Evolutionary conservation across 345 rosid species (phyloP), one percentile per base, ranked within the genome.

Genomic region (Populus simonii): DNA sequence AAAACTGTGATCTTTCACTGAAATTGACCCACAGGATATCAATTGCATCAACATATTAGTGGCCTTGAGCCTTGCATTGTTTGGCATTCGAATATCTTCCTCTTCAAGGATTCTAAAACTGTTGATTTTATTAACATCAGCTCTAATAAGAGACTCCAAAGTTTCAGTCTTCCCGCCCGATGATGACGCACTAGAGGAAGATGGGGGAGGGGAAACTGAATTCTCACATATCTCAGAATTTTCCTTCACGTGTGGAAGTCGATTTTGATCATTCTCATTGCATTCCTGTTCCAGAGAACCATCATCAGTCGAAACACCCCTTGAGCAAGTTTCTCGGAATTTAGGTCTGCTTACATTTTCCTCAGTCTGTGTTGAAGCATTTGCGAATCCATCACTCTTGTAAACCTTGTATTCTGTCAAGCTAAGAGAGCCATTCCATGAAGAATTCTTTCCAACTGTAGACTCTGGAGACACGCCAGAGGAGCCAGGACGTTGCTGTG

Each of bases 331-430:
- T 88, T 92, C 95, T 74, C 79, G 38, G 6, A 86, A 59, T 79
- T 82, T 88, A 73, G 82, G 81, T 45, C 80, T 73, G 74, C 66
- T 86, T 0, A 67, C 78, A 76, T 81, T 88, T 85, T 92, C 97
- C 79, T 93, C 97, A 0, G 99, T 96, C 90, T 96, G 99, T 0
- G 99, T 96, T 1, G 99, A 92, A 53, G 99, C 98, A 89, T 93
- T 89, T 1, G 94, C 91, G 74, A 87, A 84, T 1, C 99, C 92
- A 66, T 92, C 95, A 45, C 79, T 89, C 77, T 87, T 92, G 38
- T 78, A 85, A 70, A 90, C 85, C 80, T 90, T 93, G 78, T 93
- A 93, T 84, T 92, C 95, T 0, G 97, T 89, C 85, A 96, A 89
- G 87, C 95, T 89, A 29, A 85, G 43, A 55, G 93, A 82, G 76